Conservation (phyloP, 2,329 filamentous ascomycete species). For the Beauveria rudraprayagi region DNA sequence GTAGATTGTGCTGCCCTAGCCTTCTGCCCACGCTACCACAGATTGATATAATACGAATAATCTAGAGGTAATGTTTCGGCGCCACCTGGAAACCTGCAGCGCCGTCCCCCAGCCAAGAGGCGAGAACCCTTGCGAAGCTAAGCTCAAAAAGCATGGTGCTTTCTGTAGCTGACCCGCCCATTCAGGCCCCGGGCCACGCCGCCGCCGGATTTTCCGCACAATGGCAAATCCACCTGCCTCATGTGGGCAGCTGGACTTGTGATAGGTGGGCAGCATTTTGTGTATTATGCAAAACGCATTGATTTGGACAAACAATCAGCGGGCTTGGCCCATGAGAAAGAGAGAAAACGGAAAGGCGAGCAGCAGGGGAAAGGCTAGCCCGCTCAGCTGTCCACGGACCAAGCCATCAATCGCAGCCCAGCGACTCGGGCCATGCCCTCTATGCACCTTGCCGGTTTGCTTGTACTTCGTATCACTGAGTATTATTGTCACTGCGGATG, state of each 20-base stretch:
- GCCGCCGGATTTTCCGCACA: background rate
- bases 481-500: background rate
- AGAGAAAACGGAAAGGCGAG: background rate
- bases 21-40: background rate
- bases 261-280: slow-evolving; percentile 19
- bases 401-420: background rate
- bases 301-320: background rate
- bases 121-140: slow-evolving; percentile 3
- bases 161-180: slow-evolving; percentile 12
- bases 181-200: slow-evolving; percentile 9
- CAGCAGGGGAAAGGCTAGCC: background rate
- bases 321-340: background rate
- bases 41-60: background rate
- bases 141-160: slow-evolving; percentile 10
- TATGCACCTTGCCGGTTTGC: slow-evolving; percentile 1
- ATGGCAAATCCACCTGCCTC: slow-evolving; percentile 19
- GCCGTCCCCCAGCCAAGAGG: background rate
- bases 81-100: background rate
- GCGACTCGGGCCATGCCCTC: slow-evolving; percentile 5
- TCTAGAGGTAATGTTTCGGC: background rate
- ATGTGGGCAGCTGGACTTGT: slow-evolving; percentile 18
- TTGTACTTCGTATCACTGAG: background rate
- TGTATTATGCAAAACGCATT: background rate
- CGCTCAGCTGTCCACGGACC: slow-evolving; percentile 9
- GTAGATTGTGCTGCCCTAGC: background rate